A percentile compares a stretch with the other conserved stretches of the same genome.
Evolutionary conservation across 495 filamentous ascomycete species (phyloP).

Genomic region (Penicillium parvum): DNA sequence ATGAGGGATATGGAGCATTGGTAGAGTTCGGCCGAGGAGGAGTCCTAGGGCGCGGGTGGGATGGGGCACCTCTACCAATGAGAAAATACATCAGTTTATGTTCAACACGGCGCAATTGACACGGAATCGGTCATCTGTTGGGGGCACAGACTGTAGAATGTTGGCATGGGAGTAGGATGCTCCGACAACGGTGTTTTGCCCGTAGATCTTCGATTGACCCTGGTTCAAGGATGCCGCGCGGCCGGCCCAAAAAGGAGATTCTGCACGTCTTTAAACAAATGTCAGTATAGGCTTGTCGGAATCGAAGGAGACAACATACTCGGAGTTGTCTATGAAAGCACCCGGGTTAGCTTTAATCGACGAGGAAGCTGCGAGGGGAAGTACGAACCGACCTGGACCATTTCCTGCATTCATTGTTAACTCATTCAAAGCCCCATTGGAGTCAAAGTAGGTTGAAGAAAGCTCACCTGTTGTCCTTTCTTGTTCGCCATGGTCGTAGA

Average conservation of each 20-base stretch:
- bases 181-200: constrained; percentile 78
- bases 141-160: constrained; percentile 77
- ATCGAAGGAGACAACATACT: constrained; percentile 39
- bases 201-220: constrained; percentile 49
- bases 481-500: constrained; percentile 48
- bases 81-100: constrained; percentile 14
- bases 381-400: constrained; percentile 97
- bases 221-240: constrained; percentile 41
- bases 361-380: constrained; percentile 23
- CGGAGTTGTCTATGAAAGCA: constrained; percentile 39
- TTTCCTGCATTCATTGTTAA: constrained; percentile 63
- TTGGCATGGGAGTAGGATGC: constrained; percentile 96
- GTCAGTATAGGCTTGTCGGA: background rate
- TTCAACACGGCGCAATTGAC: background rate
- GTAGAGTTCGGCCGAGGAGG: constrained; percentile 49
- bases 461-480: constrained; percentile 70
- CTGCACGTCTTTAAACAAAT: constrained; percentile 51
- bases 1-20: constrained; percentile 37
- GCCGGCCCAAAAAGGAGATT: constrained; percentile 88
- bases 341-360: constrained; percentile 24
- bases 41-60: constrained; percentile 56
- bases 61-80: constrained; percentile 46
- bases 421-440: background rate
- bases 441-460: background rate
- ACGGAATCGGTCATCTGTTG: background rate